phyloP scores from a whole-genome alignment of 2,329 filamentous ascomycete genomes.

The Juglanconis juglandina region DNA sequence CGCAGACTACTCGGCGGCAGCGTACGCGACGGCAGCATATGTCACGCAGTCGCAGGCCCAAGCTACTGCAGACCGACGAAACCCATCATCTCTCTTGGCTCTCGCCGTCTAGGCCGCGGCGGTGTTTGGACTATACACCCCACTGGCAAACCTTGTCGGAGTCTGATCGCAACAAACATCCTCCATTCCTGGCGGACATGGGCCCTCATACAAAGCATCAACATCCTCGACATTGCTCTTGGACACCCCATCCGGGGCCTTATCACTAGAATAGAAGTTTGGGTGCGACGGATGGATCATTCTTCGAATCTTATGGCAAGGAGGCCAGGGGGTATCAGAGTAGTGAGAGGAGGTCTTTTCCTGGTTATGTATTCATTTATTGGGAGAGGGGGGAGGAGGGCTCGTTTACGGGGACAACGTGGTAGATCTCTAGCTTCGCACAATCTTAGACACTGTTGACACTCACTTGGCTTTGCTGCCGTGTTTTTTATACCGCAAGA shows the following conservation, averaged over 20 bases:
- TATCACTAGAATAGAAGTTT: slow-evolving; percentile 5
- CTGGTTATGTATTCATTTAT: slow-evolving; percentile 10
- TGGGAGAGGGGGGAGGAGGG: background rate
- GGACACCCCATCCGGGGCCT: background rate
- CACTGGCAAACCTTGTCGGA: slow-evolving; percentile 11
- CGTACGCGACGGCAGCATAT: slow-evolving; percentile 13
- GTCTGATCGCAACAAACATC: slow-evolving; percentile 6
- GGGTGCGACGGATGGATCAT: slow-evolving; percentile 12
- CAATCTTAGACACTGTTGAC: slow-evolving; percentile 14
- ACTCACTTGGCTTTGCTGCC: background rate
- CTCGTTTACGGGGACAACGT: slow-evolving; percentile 2
- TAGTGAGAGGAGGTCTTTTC: slow-evolving; percentile 10
- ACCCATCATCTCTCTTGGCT: slow-evolving; percentile 15
- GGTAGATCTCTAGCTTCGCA: slow-evolving; percentile 14
- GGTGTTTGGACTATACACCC: slow-evolving; percentile 15
- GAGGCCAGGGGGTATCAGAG: slow-evolving; percentile 11
- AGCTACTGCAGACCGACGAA: slow-evolving; percentile 9
- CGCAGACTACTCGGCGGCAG: slow-evolving; percentile 3
- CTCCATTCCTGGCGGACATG: slow-evolving; percentile 1
- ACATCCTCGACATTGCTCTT: background rate
- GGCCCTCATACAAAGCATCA: background rate
- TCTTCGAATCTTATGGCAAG: slow-evolving; percentile 14
- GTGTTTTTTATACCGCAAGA: background rate
- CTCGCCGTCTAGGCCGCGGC: slow-evolving; percentile 19
- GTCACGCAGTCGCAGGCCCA: slow-evolving; percentile 12